A percentile compares a stretch with the other conserved stretches of the same genome.
phyloP scores from a whole-genome alignment of 1,139 yeast genomes.

The Zygoascus meyerae region DNA sequence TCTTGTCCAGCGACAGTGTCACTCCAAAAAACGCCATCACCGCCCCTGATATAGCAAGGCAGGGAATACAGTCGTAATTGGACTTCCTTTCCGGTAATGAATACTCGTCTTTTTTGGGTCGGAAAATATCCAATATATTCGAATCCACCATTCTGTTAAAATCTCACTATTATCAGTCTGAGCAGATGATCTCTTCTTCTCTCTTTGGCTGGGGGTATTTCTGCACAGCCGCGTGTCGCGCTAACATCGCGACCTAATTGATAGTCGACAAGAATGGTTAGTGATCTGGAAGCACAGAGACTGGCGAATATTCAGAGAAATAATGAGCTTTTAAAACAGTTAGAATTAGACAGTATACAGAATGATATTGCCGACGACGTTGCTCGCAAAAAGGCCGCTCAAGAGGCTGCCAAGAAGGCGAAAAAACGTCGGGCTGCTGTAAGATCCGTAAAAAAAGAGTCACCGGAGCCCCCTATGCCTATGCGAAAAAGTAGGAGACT shows the following conservation, averaged over 20 bases:
- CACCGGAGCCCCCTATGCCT: constrained; percentile 20
- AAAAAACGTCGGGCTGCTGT: constrained; percentile 30
- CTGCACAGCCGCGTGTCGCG: too few relatives aligned
- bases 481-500: constrained; percentile 33
- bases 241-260: too few relatives aligned
- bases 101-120: constrained; percentile 8
- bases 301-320: constrained; percentile 27
- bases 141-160: constrained; percentile 3
- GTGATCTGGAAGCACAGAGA: constrained; percentile 26
- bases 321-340: constrained; percentile 25
- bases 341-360: constrained; percentile 29
- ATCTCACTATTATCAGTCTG: too few relatives aligned
- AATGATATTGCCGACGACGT: constrained; percentile 23
- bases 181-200: too few relatives aligned
- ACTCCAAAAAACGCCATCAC: constrained; percentile 11
- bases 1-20: constrained; percentile 10
- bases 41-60: constrained; percentile 8
- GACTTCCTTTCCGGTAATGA: constrained; percentile 2
- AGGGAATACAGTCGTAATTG: constrained; percentile 6
- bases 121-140: constrained; percentile 9
- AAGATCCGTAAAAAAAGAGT: constrained; percentile 12
- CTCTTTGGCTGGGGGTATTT: too few relatives aligned
- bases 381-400: constrained; percentile 9
- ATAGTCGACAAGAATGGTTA: constrained; percentile 5
- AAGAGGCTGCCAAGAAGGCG: constrained; percentile 9